phyloP scores from a whole-genome alignment of 495 filamentous ascomycete species.

The Daldinia decipiens region DNA sequence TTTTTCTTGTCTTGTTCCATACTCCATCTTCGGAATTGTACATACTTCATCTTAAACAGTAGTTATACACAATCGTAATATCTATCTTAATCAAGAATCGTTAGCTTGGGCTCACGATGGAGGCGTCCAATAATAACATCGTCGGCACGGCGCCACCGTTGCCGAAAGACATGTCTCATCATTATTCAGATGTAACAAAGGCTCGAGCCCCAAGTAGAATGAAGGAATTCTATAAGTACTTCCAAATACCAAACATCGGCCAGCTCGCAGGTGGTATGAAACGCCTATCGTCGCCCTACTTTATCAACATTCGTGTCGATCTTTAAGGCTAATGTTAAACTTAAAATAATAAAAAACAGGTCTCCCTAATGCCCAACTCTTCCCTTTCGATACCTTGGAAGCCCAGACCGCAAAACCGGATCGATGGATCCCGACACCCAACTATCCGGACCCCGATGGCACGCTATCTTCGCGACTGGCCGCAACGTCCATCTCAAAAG shows the following conservation, averaged over 20 bases:
- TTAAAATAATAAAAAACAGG: conserved; percentile 64
- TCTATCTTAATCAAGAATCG: not conserved
- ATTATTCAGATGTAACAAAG: conserved; percentile 74
- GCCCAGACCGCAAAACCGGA: conserved; percentile 77
- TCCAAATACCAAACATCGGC: conserved; percentile 78
- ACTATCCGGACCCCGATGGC: conserved; percentile 58
- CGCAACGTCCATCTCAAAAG: conserved; percentile 36
- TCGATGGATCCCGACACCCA: conserved; percentile 75
- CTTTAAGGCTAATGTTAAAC: not conserved
- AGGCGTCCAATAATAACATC: conserved; percentile 15
- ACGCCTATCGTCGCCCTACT: conserved; percentile 3
- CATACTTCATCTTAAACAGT: not conserved
- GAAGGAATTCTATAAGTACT: conserved; percentile 88
- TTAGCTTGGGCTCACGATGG: conserved; percentile 22
- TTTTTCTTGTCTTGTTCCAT: not conserved
- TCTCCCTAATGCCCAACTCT: conserved; percentile 80
- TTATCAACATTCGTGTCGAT: not conserved
- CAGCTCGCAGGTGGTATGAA: conserved; percentile 88
- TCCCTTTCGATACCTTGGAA: conserved; percentile 91
- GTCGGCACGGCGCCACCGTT: conserved; percentile 51
- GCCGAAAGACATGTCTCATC: conserved; percentile 81
- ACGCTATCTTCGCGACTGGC: conserved; percentile 26
- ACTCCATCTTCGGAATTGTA: not conserved
- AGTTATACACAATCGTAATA: conserved; percentile 1
- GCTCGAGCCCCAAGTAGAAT: conserved; percentile 70